Evolutionary conservation across 148 eudicot genomes (phyloP).

Genomic region (Camellia granthamiana): DNA sequence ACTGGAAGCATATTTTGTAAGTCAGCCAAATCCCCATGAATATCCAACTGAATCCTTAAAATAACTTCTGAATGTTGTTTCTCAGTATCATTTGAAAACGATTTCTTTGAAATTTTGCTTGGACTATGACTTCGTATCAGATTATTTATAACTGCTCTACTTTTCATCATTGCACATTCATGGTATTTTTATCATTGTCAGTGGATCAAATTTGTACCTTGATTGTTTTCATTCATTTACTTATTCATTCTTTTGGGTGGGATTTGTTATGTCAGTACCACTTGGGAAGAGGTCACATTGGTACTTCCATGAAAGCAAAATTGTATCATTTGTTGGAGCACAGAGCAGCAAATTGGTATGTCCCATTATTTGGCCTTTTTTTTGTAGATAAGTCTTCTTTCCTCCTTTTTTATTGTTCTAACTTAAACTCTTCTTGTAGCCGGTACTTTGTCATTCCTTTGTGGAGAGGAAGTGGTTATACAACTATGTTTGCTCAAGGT

Average conservation of each 20-base stretch:
- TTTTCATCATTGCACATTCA: slow-evolving; percentile 2
- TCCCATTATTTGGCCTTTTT: slow-evolving; percentile 6
- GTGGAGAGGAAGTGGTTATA: slow-evolving; percentile 95
- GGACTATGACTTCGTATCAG: not conserved
- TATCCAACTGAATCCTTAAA: not conserved
- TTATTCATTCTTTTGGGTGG: slow-evolving; percentile 8
- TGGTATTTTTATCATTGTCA: not conserved
- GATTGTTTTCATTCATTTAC: not conserved
- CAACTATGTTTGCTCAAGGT: slow-evolving; percentile 96
- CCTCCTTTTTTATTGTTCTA: slow-evolving; percentile 13
- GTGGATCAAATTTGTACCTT: not conserved
- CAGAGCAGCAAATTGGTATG: slow-evolving; percentile 70
- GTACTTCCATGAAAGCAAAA: slow-evolving; percentile 67
- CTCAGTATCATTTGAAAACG: not conserved
- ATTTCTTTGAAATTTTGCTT: not conserved
- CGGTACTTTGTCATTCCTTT: slow-evolving; percentile 82
- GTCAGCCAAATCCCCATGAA: not conserved
- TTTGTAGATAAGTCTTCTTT: slow-evolving; percentile 15
- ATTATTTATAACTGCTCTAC: not conserved
- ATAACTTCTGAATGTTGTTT: not conserved
- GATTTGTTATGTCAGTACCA: slow-evolving; percentile 51
- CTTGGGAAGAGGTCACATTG: slow-evolving; percentile 94
- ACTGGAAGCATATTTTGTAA: slow-evolving; percentile 1
- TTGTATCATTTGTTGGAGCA: slow-evolving; percentile 69
- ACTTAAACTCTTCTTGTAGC: slow-evolving; percentile 34